These are phyloP conservation scores for Ensete glaucum DNA, from an alignment of 176 grass and related monocot genomes.

Conservation along the genomic window DNA sequence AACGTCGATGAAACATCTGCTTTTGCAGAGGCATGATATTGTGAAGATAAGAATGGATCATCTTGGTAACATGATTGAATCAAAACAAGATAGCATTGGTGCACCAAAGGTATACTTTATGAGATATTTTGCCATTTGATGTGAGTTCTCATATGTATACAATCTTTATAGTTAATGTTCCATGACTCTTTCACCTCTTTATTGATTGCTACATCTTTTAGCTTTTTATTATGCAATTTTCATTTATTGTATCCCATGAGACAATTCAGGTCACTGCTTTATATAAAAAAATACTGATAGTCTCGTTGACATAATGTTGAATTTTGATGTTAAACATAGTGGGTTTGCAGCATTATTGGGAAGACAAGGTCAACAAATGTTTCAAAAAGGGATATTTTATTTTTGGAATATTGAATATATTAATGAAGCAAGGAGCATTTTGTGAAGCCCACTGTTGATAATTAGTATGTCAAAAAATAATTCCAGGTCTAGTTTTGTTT, in stretches of 20 bases:
- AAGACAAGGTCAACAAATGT: neutral
- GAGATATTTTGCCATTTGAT: slow-evolving; percentile 9
- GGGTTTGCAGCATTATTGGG: neutral
- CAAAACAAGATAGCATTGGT: slow-evolving; percentile 81
- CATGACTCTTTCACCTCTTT: too few species aligned
- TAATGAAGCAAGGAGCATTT: neutral
- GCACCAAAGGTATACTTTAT: slow-evolving; percentile 54
- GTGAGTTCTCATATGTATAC: neutral
- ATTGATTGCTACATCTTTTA: too few species aligned
- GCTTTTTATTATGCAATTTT: neutral
- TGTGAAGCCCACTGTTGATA: neutral
- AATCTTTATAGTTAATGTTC: too few species aligned
- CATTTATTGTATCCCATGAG: neutral
- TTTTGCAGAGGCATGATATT: slow-evolving; percentile 90
- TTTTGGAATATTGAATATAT: neutral
- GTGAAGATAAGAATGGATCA: slow-evolving; percentile 84
- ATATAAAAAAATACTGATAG: neutral
- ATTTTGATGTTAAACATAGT: neutral
- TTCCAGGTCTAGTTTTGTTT: neutral
- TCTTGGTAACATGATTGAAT: slow-evolving; percentile 80
- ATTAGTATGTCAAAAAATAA: neutral
- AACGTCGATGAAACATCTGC: slow-evolving; percentile 13
- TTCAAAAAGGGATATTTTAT: neutral
- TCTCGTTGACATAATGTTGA: neutral
- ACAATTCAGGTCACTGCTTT: neutral